A percentile compares a stretch with the other conserved stretches of the same genome.
These are phyloP conservation scores for Schizochytrium sp. DNA, from an alignment of 108 stramenopile genomes.

Conservation along the genomic window DNA sequence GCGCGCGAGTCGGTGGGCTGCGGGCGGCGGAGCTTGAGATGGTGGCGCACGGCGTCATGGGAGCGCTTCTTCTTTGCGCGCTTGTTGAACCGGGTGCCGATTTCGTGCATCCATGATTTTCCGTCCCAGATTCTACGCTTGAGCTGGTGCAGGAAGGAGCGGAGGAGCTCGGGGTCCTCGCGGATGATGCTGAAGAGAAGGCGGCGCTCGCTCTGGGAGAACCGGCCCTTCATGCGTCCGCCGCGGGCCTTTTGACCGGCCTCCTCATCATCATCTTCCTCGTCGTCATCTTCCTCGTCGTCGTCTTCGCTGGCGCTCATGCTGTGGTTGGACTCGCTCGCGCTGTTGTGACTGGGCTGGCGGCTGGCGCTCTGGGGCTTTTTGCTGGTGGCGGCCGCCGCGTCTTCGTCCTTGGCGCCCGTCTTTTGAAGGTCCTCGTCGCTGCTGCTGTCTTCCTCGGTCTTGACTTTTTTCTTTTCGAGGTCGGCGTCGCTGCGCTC, in stretches of 20 bases:
- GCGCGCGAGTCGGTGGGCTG: not conserved
- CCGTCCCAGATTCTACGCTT: not conserved
- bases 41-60: slow-evolving; percentile 9
- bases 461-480: not conserved
- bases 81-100: not conserved
- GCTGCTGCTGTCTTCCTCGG: not conserved
- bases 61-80: not conserved
- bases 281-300: not conserved
- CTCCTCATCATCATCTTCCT: not conserved
- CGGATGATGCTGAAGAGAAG: not conserved
- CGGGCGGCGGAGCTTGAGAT: not conserved
- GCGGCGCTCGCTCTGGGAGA: not conserved
- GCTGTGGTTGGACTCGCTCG: not conserved
- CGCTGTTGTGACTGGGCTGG: not conserved
- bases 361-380: not conserved
- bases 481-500: not conserved
- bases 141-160: slow-evolving; percentile 15
- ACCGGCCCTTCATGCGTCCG: not conserved
- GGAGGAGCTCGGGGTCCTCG: slow-evolving; percentile 14
- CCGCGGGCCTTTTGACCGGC: not conserved
- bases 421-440: not conserved
- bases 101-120: not conserved
- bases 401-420: not conserved
- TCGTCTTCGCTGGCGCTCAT: not conserved
- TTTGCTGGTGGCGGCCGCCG: not conserved